Conservation (phyloP, 1,284 basidiomycete genomes). For the Thelephora terrestris region DNA sequence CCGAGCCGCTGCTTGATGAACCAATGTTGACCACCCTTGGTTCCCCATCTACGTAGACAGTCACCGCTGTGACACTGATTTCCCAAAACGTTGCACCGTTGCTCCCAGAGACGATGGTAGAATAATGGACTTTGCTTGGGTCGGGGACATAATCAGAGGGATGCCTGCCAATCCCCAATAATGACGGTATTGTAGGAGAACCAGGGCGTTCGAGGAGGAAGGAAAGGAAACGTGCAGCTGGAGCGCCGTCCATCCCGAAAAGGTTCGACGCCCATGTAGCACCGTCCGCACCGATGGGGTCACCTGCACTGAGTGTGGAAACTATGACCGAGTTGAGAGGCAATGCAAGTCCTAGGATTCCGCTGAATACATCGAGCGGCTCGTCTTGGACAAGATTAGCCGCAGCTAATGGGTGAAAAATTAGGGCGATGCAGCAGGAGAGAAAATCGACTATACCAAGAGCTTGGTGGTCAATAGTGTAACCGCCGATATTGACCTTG, state of each 20-base stretch:
- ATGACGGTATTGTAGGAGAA: constrained; percentile 39
- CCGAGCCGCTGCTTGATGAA: constrained; percentile 21
- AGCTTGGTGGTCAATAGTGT: constrained; percentile 50
- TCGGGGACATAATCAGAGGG: constrained; percentile 41
- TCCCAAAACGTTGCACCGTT: constrained; percentile 50
- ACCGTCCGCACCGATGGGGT: constrained; percentile 43
- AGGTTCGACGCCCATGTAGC: constrained; percentile 55
- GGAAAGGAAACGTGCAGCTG: constrained; percentile 51
- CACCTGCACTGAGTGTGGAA: constrained; percentile 33
- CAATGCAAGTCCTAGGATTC: constrained; percentile 65
- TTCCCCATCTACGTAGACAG: constrained; percentile 45
- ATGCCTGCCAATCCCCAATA: constrained; percentile 59
- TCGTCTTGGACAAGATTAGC: constrained; percentile 41
- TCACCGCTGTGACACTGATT: constrained; percentile 40
- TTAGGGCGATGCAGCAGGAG: neutral
- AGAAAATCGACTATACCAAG: constrained; percentile 32
- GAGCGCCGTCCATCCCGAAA: constrained; percentile 55
- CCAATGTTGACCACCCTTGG: constrained; percentile 17
- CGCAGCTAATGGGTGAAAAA: constrained; percentile 32
- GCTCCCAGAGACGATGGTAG: constrained; percentile 28
- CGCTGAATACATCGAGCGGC: constrained; percentile 45
- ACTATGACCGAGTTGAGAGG: constrained; percentile 56
- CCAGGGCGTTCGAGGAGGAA: constrained; percentile 60
- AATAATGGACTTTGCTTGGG: constrained; percentile 43
- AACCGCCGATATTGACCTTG: constrained; percentile 43